A percentile compares a stretch with the other conserved stretches of the same genome.
These are phyloP conservation scores for Dryas octopetala DNA, from an alignment of 306 rosid genomes.

Conservation along the genomic window DNA sequence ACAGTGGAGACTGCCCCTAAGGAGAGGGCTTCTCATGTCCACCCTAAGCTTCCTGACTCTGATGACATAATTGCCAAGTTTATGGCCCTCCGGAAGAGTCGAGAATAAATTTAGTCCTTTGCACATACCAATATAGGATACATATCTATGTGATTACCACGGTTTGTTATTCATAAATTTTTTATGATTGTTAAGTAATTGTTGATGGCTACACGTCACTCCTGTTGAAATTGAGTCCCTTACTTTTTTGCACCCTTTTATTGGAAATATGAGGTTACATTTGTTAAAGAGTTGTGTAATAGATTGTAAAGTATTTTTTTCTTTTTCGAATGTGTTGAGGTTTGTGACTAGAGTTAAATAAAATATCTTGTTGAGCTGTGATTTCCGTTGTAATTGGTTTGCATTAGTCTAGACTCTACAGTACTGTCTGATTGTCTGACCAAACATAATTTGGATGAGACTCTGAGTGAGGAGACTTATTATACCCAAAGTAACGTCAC, in stretches of 20 bases:
- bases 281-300: constrained; percentile 1
- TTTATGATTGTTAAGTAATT: constrained; percentile 14
- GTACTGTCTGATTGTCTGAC: neutral
- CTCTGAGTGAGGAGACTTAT: too few relatives aligned
- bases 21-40: constrained; percentile 62
- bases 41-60: constrained; percentile 87
- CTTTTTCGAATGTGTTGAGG: neutral
- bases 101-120: constrained; percentile 34
- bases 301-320: neutral
- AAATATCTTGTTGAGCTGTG: neutral
- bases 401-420: neutral
- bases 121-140: constrained; percentile 26
- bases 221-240: neutral
- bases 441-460: too few relatives aligned
- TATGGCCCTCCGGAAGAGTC: constrained; percentile 54
- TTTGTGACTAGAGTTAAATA: neutral
- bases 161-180: constrained; percentile 23
- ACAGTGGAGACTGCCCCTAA: constrained; percentile 35
- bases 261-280: neutral
- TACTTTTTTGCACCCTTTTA: neutral
- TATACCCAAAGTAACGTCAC: too few relatives aligned
- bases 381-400: neutral
- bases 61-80: constrained; percentile 70
- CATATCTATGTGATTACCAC: constrained; percentile 13
- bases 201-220: constrained; percentile 14